Percentiles rank a stretch among this genome's conserved stretches.
Evolutionary conservation across 225 moss, liverwort and hornwort species (phyloP).

Genomic region (Bryoerythrophyllum caledonicum): DNA sequence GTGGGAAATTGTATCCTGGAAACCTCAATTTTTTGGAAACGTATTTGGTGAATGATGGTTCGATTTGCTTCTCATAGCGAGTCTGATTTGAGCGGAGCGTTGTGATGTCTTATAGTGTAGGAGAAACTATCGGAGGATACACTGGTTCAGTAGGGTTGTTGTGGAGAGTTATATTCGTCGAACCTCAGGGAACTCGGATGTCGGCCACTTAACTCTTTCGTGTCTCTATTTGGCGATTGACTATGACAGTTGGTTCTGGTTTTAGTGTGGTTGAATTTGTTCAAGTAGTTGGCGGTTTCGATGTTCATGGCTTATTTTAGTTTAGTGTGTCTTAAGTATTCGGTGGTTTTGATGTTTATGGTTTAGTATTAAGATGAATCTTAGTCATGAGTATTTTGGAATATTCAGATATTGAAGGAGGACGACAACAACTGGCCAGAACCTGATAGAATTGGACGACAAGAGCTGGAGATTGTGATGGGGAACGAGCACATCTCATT

Average conservation of each 20-base stretch:
- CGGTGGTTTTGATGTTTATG: too few species aligned
- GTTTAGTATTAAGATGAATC: not conserved
- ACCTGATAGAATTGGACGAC: constrained; percentile 87
- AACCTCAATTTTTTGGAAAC: not conserved
- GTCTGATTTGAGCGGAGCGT: not conserved
- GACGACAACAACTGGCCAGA: constrained; percentile 70
- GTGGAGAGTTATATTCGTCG: not conserved
- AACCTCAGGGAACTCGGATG: not conserved
- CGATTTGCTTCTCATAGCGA: too few species aligned
- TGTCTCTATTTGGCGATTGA: not conserved
- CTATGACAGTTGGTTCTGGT: not conserved
- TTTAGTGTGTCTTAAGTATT: too few species aligned
- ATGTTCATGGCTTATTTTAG: not conserved
- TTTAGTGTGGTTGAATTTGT: not conserved
- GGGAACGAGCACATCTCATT: constrained; percentile 97
- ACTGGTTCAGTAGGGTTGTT: not conserved
- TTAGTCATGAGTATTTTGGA: not conserved
- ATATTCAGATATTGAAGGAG: constrained; percentile 44
- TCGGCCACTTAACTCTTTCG: not conserved
- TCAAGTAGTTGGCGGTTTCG: not conserved
- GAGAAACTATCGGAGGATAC: not conserved
- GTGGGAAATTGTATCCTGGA: not conserved
- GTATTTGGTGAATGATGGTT: too few species aligned
- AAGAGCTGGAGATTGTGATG: constrained; percentile 97
- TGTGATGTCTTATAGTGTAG: not conserved